Percentiles rank a stretch among this genome's conserved stretches.
These are phyloP conservation scores for Solanum bukasovii DNA, from an alignment of 257 asterid genomes.

Conservation along the genomic window DNA sequence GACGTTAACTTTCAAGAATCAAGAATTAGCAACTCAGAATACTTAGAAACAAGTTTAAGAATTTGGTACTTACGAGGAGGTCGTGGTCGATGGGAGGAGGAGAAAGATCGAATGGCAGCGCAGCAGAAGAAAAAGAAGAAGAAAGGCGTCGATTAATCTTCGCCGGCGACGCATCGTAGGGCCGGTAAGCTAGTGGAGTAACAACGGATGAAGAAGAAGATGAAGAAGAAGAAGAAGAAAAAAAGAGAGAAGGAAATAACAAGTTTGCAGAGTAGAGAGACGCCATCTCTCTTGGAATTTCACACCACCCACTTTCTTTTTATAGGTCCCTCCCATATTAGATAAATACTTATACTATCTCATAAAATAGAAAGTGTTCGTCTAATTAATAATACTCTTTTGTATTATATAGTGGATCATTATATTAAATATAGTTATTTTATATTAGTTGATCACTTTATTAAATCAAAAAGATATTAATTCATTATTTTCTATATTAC, in stretches of 20 bases:
- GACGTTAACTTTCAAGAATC: not conserved
- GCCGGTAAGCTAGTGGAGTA: not conserved
- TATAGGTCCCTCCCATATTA: not conserved
- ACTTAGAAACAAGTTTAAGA: not conserved
- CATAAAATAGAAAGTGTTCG: too few species aligned
- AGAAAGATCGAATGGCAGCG: constrained; percentile 74
- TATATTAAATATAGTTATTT: too few species aligned
- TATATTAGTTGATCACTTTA: not conserved
- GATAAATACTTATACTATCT: too few species aligned
- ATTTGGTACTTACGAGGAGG: constrained; percentile 32
- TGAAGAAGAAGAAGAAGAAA: not conserved
- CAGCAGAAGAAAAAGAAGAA: not conserved
- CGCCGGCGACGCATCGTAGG: not conserved
- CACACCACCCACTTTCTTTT: not conserved
- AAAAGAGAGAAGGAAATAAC: not conserved
- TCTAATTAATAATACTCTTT: too few species aligned
- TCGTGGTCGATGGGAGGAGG: constrained; percentile 94
- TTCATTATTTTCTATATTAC: not conserved
- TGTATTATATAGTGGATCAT: too few species aligned
- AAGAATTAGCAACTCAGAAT: not conserved
- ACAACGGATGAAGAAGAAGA: not conserved
- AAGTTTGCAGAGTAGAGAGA: not conserved
- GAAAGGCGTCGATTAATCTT: not conserved
- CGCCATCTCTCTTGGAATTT: not conserved
- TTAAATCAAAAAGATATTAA: too few species aligned